Evolutionary conservation across 2,329 filamentous ascomycete species (phyloP), one percentile per base, ranked within the genome.

Genomic region (Tetracladium maxilliforme): DNA sequence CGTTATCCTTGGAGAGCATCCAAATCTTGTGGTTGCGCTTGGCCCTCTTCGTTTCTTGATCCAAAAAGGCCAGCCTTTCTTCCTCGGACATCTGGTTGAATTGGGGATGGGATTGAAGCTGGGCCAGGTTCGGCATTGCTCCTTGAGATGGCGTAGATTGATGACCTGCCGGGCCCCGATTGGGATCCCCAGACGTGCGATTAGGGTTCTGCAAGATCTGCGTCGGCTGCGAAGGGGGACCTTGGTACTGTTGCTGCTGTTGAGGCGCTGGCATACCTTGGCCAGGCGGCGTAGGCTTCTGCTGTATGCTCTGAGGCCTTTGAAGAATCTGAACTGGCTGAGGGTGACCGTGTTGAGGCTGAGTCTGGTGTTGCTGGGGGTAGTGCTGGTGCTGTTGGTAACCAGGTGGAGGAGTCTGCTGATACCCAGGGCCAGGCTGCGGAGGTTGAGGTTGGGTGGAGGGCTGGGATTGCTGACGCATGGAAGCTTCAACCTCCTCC

Each of bases 21-120:
- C 86, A 87, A 33, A 98, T 95, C 60, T 98, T 98, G 57, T 95
- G 87, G 45, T 98, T 95, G 21, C 90, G 72, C 61, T 98, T 98
- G 6, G 90, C 86, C 25, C 90, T 74, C 52, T 86, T 90, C 1
- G 86, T 86, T 49, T 98, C 90, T 47, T 93, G 86, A 35, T 83
- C 74, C 26, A 95, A 52, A 44, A 86, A 90, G 3, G 76, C 73
- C 3, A 74, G 70, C 44, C 83, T 83, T 35, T 95, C 83, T 33
- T 86, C 74, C 37, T 92, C 82, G 0, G 80, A 74, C 32, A 95
- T 60, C 26, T 81, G 65, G 41, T 79, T 64, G 33, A 90, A 56
- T 42, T 86, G 78, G 31, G 22, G 43, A 39, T 52, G 49, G 36
- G 38, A 44, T 39, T 53, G 39, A 50, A 51, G 40, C 40, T 30